Percentiles rank a stretch among this genome's conserved stretches.
Evolutionary conservation across 2,329 filamentous ascomycete genomes (phyloP).

Genomic region (Lasiodiplodia citricola): DNA sequence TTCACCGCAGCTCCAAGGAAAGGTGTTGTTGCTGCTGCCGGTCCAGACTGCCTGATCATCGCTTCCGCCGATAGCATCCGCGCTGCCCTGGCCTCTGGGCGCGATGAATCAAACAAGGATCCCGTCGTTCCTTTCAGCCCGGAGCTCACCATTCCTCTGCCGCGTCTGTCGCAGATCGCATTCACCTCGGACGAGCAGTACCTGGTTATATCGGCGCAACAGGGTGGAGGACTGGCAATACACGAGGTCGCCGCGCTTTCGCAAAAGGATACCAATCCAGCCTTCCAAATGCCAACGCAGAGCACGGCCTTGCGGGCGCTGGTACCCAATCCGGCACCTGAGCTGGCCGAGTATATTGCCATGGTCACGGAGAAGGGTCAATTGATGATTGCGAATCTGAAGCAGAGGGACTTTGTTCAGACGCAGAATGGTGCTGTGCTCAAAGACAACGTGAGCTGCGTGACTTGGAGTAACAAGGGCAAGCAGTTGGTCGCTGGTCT

Average conservation of each 20-base stretch:
- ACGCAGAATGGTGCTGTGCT: conserved; percentile 67
- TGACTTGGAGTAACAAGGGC: conserved; percentile 90
- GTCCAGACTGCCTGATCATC: conserved; percentile 90
- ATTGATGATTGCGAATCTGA: conserved; percentile 81
- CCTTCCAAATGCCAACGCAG: conserved; percentile 79
- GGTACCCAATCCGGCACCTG: conserved; percentile 77
- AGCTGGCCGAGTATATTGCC: conserved; percentile 76
- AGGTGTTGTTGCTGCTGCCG: conserved; percentile 80
- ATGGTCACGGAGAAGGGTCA: conserved; percentile 81
- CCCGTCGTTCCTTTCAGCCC: conserved; percentile 74
- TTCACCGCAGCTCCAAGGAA: conserved; percentile 80
- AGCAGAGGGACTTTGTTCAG: conserved; percentile 64
- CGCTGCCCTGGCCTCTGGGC: conserved; percentile 84
- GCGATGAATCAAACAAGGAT: conserved; percentile 61
- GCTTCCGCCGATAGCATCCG: conserved; percentile 88
- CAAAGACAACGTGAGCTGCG: conserved; percentile 77
- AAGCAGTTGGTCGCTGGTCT: conserved; percentile 91
- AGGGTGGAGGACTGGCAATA: conserved; percentile 79
- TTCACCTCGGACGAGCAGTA: conserved; percentile 91
- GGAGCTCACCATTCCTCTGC: conserved; percentile 73
- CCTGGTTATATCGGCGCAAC: conserved; percentile 81
- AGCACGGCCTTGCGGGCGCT: conserved; percentile 74
- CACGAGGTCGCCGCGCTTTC: conserved; percentile 76
- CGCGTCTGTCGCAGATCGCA: conserved; percentile 82
- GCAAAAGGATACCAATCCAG: conserved; percentile 68